phyloP scores from a whole-genome alignment of 1,284 basidiomycete genomes.

The Leccinum pallidistipes region DNA sequence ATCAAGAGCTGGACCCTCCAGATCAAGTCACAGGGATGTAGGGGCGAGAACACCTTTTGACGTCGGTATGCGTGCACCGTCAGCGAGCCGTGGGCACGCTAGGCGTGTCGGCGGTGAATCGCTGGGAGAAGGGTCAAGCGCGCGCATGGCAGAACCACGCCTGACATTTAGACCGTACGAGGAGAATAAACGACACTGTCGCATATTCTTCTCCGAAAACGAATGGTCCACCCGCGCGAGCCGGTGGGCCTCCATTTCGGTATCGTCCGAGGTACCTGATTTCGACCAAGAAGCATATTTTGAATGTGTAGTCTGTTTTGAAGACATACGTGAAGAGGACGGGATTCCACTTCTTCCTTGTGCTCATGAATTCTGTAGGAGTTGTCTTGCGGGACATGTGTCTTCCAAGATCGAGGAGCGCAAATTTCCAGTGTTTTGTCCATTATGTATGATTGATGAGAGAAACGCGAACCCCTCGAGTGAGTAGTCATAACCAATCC shows the following conservation, averaged over 20 bases:
- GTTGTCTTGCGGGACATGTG: conserved; percentile 50
- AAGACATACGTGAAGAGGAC: conserved; percentile 44
- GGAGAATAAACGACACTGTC: conserved; percentile 23
- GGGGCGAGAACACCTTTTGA: not conserved
- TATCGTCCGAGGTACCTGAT: not conserved
- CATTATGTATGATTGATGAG: conserved; percentile 45
- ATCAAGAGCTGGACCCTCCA: not conserved
- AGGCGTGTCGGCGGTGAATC: not conserved
- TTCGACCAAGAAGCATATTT: conserved; percentile 11
- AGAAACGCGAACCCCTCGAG: conserved; percentile 39
- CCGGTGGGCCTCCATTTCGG: not conserved
- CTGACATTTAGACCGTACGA: conserved; percentile 18
- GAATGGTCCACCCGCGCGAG: not conserved
- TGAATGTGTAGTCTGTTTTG: conserved; percentile 57
- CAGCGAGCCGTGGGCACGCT: not conserved
- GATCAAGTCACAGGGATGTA: conserved; percentile 4
- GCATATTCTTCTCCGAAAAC: not conserved
- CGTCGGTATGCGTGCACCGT: not conserved
- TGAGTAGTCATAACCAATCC: conserved; percentile 26
- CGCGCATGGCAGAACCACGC: not conserved
- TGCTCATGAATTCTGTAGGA: conserved; percentile 33
- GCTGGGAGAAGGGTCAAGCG: conserved; percentile 5
- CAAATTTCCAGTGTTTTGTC: conserved; percentile 60
- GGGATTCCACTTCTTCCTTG: conserved; percentile 24
- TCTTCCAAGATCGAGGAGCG: conserved; percentile 50